Evolutionary conservation across 805 yeast genomes (phyloP).

Genomic region (Priceomyces medius): DNA sequence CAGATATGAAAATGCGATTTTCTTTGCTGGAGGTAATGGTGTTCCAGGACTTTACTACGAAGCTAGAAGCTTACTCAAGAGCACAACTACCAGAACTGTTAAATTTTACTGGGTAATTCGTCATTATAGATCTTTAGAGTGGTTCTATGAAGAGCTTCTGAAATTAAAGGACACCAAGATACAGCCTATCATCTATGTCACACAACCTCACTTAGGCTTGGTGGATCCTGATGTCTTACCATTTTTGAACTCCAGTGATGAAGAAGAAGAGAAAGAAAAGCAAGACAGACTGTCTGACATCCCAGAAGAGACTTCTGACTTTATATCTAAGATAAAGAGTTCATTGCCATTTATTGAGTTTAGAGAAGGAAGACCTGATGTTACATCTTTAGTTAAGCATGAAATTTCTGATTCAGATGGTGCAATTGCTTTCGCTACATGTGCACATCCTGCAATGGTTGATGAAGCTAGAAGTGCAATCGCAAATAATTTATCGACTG

Average conservation of each 20-base stretch:
- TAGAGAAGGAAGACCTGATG: slow-evolving; percentile 44
- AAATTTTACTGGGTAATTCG: slow-evolving; percentile 42
- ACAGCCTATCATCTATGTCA: slow-evolving; percentile 42
- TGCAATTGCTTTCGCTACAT: slow-evolving; percentile 46
- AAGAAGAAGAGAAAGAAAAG: slow-evolving; percentile 6
- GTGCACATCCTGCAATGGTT: slow-evolving; percentile 49
- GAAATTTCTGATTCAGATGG: slow-evolving; percentile 40
- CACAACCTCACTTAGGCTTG: slow-evolving; percentile 26
- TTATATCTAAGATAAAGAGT: slow-evolving; percentile 16
- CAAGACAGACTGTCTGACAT: slow-evolving; percentile 12
- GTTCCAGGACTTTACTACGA: slow-evolving; percentile 38
- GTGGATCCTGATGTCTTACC: slow-evolving; percentile 1
- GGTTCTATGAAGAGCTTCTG: slow-evolving; percentile 38
- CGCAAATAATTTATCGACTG: slow-evolving; percentile 23
- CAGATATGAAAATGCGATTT: slow-evolving; percentile 27
- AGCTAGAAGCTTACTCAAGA: slow-evolving; percentile 26
- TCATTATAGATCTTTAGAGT: slow-evolving; percentile 37
- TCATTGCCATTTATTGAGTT: slow-evolving; percentile 39
- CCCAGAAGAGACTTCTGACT: slow-evolving; percentile 9
- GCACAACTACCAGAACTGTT: slow-evolving; percentile 13
- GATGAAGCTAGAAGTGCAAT: slow-evolving; percentile 31
- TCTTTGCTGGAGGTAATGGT: slow-evolving; percentile 42
- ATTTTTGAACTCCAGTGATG: slow-evolving; percentile 3
- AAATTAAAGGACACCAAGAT: slow-evolving; percentile 31
- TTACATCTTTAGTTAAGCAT: slow-evolving; percentile 28